Evolutionary conservation across 2,329 filamentous ascomycete species (phyloP).

Genomic region (Tolypocladium cylindrosporum): DNA sequence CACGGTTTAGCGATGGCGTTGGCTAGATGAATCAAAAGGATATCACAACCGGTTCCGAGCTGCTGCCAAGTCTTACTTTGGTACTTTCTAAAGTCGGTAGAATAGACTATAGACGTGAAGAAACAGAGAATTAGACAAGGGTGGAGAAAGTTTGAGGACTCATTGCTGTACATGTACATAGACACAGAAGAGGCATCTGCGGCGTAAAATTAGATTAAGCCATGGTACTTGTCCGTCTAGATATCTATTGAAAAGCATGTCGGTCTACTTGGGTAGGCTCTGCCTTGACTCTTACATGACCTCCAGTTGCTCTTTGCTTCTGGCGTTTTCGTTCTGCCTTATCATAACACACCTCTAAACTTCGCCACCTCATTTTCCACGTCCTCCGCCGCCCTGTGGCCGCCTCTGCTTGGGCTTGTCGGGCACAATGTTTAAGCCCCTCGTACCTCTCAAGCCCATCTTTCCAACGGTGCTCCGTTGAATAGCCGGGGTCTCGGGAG

Average conservation of each 20-base stretch:
- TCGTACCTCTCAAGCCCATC: constrained; percentile 46
- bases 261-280: neutral
- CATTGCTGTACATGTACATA: too few species aligned
- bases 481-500: constrained; percentile 35
- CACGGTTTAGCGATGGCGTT: too few species aligned
- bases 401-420: constrained; percentile 23
- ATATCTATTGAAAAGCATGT: neutral
- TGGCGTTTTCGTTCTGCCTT: neutral
- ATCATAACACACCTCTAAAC: neutral
- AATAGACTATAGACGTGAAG: too few species aligned
- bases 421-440: constrained; percentile 35
- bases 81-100: too few species aligned
- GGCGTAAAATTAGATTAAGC: too few species aligned
- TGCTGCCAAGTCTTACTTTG: too few species aligned
- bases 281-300: neutral
- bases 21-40: too few species aligned
- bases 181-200: too few species aligned
- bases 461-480: constrained; percentile 37
- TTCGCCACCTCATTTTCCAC: neutral
- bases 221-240: neutral
- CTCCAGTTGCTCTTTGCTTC: neutral
- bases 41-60: too few species aligned
- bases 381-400: neutral
- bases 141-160: too few species aligned
- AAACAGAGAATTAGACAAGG: too few species aligned